These are phyloP conservation scores for Solanum pimpinellifolium DNA, from an alignment of 257 asterid species.

Conservation along the genomic window DNA sequence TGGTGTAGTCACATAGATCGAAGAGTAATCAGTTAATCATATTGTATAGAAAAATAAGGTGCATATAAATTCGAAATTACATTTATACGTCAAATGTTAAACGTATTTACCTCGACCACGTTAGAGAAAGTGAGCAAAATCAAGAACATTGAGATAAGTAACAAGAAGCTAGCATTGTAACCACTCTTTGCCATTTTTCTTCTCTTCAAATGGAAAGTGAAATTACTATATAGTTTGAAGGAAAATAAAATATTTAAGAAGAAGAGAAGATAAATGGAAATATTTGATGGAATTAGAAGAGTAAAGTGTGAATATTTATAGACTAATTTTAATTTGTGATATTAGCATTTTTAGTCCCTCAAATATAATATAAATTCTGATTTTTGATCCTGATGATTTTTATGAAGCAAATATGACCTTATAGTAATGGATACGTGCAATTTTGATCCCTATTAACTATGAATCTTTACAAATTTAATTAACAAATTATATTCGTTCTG, in stretches of 20 bases:
- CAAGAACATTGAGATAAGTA: slow-evolving; percentile 13
- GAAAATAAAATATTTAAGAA: neutral
- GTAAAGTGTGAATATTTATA: slow-evolving; percentile 8
- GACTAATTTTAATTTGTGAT: neutral
- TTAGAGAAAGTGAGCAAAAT: slow-evolving; percentile 6
- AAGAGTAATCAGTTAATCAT: neutral
- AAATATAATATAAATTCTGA: neutral
- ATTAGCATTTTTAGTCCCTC: neutral
- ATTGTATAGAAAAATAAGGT: neutral
- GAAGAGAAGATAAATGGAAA: neutral
- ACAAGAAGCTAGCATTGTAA: slow-evolving; percentile 1
- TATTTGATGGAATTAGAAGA: neutral
- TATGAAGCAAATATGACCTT: neutral
- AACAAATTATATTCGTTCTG: no score
- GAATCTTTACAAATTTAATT: neutral
- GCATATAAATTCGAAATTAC: no score
- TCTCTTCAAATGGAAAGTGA: neutral
- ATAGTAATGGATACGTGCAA: neutral
- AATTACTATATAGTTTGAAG: neutral
- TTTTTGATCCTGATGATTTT: neutral
- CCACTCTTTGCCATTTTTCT: slow-evolving; percentile 1
- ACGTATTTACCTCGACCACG: slow-evolving; percentile 8
- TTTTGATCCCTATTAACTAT: neutral
- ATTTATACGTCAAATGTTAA: neutral
- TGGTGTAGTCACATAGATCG: neutral